These are phyloP conservation scores for Phialophora macrospora DNA, from an alignment of 2,329 filamentous ascomycete genomes.

Conservation along the genomic window DNA sequence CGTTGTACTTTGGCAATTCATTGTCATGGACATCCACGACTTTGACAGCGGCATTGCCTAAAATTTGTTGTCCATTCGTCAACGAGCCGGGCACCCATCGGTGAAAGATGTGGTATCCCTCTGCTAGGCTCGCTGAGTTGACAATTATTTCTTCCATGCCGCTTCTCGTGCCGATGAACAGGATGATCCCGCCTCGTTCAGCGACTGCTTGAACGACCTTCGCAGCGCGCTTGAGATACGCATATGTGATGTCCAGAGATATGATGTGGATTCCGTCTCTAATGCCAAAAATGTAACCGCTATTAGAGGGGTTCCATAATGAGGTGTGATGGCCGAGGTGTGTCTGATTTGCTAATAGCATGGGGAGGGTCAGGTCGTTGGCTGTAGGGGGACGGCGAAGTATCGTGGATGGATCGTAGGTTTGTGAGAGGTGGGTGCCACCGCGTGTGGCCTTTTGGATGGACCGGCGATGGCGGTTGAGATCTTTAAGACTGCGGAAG, in stretches of 20 bases:
- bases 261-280: conserved; percentile 91
- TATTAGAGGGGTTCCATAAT: conserved; percentile 93
- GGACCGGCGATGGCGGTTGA: conserved; percentile 23
- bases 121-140: conserved; percentile 75
- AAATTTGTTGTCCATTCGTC: conserved; percentile 89
- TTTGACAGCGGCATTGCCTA: conserved; percentile 70
- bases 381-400: conserved; percentile 74
- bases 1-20: conserved; percentile 65
- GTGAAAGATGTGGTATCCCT: conserved; percentile 85
- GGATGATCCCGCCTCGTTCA: conserved; percentile 77
- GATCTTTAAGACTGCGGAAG: conserved; percentile 23
- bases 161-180: conserved; percentile 86
- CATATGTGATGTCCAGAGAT: conserved; percentile 83
- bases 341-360: conserved; percentile 83
- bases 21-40: conserved; percentile 78
- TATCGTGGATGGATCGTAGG: conserved; percentile 35
- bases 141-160: conserved; percentile 83
- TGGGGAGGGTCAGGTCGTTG: conserved; percentile 83
- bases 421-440: conserved; percentile 28
- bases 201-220: conserved; percentile 88
- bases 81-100: conserved; percentile 91
- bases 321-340: conserved; percentile 91
- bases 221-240: conserved; percentile 89
- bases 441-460: conserved; percentile 17
- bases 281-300: conserved; percentile 90